Percentiles rank a stretch among this genome's conserved stretches.
phyloP scores from a whole-genome alignment of 306 rosid species.

The Cicer chorassanicum region DNA sequence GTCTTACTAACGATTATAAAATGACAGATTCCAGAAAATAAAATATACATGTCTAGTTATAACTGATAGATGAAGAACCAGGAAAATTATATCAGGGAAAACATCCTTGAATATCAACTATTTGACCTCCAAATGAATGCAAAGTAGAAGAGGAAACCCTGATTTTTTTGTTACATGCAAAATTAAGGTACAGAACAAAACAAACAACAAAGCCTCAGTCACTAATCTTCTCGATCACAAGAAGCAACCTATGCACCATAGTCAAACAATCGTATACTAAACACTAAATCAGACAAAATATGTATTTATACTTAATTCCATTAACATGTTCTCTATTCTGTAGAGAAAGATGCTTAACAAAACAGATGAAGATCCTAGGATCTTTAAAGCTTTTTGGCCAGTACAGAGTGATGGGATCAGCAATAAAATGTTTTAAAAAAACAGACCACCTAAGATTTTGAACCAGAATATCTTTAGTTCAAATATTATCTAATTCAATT shows the following conservation, averaged over 20 bases:
- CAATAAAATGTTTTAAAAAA: constrained; percentile 1
- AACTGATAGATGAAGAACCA: constrained; percentile 32
- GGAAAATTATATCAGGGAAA: constrained; percentile 18
- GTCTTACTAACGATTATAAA: constrained; percentile 4
- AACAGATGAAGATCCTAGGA: neutral
- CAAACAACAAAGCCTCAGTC: constrained; percentile 13
- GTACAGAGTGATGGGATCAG: neutral
- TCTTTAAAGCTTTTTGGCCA: constrained; percentile 5
- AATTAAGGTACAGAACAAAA: constrained; percentile 28
- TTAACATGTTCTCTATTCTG: constrained; percentile 2
- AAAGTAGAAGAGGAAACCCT: constrained; percentile 17
- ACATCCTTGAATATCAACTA: neutral
- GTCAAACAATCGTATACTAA: neutral
- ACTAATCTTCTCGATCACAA: constrained; percentile 21
- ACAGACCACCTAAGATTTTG: neutral
- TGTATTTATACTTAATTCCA: constrained; percentile 1
- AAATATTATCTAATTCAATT: neutral
- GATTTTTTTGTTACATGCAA: constrained; percentile 26
- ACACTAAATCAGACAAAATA: neutral
- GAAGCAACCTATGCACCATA: neutral
- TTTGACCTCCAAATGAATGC: constrained; percentile 28
- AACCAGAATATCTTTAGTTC: neutral
- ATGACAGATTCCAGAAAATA: neutral
- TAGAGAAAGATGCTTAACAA: constrained; percentile 5
- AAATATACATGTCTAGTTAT: constrained; percentile 11